Conservation (phyloP, 2,329 filamentous ascomycete genomes). For the Pseudocercospora eumusae region DNA sequence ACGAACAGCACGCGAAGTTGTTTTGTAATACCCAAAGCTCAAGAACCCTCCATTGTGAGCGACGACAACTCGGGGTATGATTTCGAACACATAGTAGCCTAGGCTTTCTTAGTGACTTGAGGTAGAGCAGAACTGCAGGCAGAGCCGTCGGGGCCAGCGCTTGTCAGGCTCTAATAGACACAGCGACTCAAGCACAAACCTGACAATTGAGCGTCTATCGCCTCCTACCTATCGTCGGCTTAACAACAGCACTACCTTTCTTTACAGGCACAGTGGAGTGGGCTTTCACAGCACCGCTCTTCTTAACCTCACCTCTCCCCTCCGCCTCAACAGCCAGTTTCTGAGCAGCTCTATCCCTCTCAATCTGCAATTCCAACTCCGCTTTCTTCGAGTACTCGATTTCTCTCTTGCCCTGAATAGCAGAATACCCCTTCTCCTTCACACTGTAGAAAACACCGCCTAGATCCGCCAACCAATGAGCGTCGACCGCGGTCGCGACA, state of each 20-base stretch:
- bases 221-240: conserved; percentile 32
- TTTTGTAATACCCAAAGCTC: conserved; percentile 49
- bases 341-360: conserved; percentile 31
- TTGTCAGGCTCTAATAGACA: background rate
- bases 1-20: conserved; percentile 58
- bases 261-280: conserved; percentile 19
- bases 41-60: conserved; percentile 45
- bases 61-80: conserved; percentile 46
- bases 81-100: conserved; percentile 55
- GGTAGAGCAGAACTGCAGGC: conserved; percentile 40
- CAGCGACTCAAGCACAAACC: background rate
- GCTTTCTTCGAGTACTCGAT: conserved; percentile 37
- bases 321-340: conserved; percentile 25
- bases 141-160: too few species aligned
- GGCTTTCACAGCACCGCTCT: conserved; percentile 12
- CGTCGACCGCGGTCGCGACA: conserved; percentile 92
- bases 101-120: conserved; percentile 53
- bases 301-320: conserved; percentile 4
- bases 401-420: conserved; percentile 31
- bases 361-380: conserved; percentile 37
- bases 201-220: background rate
- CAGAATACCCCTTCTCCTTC: conserved; percentile 82
- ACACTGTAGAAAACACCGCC: conserved; percentile 97
- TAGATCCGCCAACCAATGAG: conserved; percentile 93
- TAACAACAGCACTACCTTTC: conserved; percentile 37